Evolutionary conservation across 2,329 filamentous ascomycete genomes (phyloP).

Genomic region (Chlorencoelia australis): DNA sequence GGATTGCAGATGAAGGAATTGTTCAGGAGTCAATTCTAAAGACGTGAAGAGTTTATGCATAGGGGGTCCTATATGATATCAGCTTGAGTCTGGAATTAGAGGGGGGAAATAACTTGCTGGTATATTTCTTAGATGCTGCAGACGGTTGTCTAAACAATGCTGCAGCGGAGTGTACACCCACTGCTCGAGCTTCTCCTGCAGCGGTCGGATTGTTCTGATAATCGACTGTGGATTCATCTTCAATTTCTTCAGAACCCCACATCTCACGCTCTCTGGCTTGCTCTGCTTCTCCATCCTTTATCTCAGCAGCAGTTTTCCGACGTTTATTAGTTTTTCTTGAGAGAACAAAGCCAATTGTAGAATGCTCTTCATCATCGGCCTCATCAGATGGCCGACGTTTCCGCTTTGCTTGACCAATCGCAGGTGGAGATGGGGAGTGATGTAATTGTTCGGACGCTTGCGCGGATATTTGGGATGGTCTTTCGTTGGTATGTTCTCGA

Average conservation of each 20-base stretch:
- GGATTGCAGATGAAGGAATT: conserved; percentile 24
- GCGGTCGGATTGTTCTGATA: conserved; percentile 8
- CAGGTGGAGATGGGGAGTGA: neutral
- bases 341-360: conserved; percentile 6
- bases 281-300: conserved; percentile 12
- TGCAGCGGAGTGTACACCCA: conserved; percentile 22
- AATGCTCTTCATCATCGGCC: conserved; percentile 1
- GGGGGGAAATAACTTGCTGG: conserved; percentile 14
- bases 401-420: conserved; percentile 1
- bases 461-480: no score
- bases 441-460: no score
- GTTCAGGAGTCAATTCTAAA: conserved; percentile 21
- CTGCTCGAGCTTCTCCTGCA: conserved; percentile 16
- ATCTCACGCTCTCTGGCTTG: conserved; percentile 20
- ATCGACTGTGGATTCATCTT: conserved; percentile 6
- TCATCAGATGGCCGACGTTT: conserved; percentile 4
- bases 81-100: neutral
- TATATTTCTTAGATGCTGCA: conserved; percentile 23
- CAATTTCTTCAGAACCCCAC: conserved; percentile 21
- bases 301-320: conserved; percentile 8
- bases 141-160: conserved; percentile 22
- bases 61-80: conserved; percentile 16
- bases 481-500: no score
- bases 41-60: conserved; percentile 24
- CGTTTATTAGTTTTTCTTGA: conserved; percentile 8